A percentile compares a stretch with the other conserved stretches of the same genome.
phyloP scores from a whole-genome alignment of 1,139 yeast genomes.

The Debaryomyces sp. region DNA sequence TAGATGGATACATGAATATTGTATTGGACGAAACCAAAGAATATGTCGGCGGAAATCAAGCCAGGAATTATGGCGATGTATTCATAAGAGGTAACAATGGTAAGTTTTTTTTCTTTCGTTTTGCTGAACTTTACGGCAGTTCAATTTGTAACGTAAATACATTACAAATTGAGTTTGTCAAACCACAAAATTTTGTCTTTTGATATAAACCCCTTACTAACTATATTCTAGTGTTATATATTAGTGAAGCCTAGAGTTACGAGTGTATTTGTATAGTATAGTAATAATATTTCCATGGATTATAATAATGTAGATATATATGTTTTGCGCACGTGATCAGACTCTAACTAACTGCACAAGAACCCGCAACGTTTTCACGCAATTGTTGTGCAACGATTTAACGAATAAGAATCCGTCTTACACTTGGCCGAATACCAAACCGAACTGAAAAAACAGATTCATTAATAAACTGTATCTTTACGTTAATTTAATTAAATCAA shows the following conservation, averaged over 20 bases:
- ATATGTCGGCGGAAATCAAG: slow-evolving; percentile 55
- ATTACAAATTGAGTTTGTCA: neutral
- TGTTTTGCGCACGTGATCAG: neutral
- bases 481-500: slow-evolving; percentile 1
- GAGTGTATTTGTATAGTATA: slow-evolving; percentile 11
- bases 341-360: neutral
- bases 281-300: neutral
- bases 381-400: neutral
- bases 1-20: slow-evolving; percentile 96
- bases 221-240: slow-evolving; percentile 46
- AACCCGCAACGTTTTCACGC: neutral
- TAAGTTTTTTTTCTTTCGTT: slow-evolving; percentile 34
- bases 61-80: slow-evolving; percentile 74
- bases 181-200: neutral
- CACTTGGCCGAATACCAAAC: slow-evolving; percentile 9
- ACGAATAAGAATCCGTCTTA: slow-evolving; percentile 7
- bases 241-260: slow-evolving; percentile 38
- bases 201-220: neutral
- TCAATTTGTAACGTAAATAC: neutral
- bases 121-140: neutral
- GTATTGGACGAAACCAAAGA: slow-evolving; percentile 82
- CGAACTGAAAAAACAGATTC: slow-evolving; percentile 4
- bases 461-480: neutral
- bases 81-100: slow-evolving; percentile 95
- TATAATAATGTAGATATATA: neutral